Percentiles rank a stretch among this genome's conserved stretches.
Conservation (phyloP, 2,329 filamentous ascomycete species). For the Fusarium sp. region DNA sequence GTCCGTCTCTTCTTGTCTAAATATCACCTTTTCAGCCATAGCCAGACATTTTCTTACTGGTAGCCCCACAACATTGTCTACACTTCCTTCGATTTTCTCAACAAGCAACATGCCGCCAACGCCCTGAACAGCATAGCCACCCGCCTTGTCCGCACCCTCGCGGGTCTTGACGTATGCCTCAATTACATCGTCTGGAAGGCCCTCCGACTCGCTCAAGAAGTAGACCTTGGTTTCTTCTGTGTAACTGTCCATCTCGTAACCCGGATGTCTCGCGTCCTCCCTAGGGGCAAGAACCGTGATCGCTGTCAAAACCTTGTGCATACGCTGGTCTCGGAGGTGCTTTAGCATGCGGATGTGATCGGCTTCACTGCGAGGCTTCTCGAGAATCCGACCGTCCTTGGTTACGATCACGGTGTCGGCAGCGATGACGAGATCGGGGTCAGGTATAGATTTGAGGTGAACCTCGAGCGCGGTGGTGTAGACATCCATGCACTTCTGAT, state of each 20-base stretch:
- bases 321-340: constrained; percentile 80
- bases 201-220: constrained; percentile 77
- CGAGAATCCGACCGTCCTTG: constrained; percentile 81
- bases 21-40: constrained; percentile 90
- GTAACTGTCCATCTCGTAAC: constrained; percentile 84
- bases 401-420: constrained; percentile 93
- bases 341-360: constrained; percentile 90
- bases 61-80: constrained; percentile 95
- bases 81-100: constrained; percentile 88
- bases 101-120: constrained; percentile 88
- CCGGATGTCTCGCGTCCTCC: constrained; percentile 84
- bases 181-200: constrained; percentile 83
- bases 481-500: constrained; percentile 85
- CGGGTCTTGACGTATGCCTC: constrained; percentile 84
- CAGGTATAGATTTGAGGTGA: constrained; percentile 65
- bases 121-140: constrained; percentile 95
- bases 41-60: constrained; percentile 84
- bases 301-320: constrained; percentile 89
- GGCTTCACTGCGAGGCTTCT: constrained; percentile 88
- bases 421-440: constrained; percentile 88
- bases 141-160: constrained; percentile 96
- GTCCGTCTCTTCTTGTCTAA: constrained; percentile 78
- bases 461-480: constrained; percentile 64
- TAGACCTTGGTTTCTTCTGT: constrained; percentile 94
- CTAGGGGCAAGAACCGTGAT: constrained; percentile 88